Conservation (phyloP, 768 basidiomycete species). For the Symmetrospora coprosmae region DNA sequence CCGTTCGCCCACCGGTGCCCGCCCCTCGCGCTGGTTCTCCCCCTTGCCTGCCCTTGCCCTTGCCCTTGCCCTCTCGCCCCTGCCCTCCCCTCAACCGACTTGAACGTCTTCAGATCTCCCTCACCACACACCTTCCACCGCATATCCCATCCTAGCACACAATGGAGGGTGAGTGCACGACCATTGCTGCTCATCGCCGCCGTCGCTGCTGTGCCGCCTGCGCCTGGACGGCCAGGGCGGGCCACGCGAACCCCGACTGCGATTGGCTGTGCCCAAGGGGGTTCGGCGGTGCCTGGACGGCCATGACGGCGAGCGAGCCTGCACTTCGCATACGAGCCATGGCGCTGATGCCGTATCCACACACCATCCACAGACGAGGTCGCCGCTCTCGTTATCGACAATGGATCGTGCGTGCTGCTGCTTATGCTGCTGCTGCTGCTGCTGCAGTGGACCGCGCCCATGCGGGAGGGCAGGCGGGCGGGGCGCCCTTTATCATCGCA, state of each 20-base stretch:
- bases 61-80: no score
- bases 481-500: neutral
- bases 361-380: constrained; percentile 29
- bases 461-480: no score
- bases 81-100: neutral
- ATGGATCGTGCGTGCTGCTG: constrained; percentile 16
- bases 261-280: neutral
- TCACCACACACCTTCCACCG: neutral
- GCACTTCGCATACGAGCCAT: neutral
- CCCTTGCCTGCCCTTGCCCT: neutral
- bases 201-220: neutral
- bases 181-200: neutral
- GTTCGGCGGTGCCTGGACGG: neutral
- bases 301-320: neutral
- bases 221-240: neutral
- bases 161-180: constrained; percentile 11
- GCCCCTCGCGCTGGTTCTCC: neutral
- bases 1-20: neutral
- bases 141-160: neutral
- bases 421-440: constrained; percentile 12
- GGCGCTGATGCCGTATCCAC: neutral
- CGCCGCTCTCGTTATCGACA: constrained; percentile 35
- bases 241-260: no score
- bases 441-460: no score
- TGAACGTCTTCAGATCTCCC: neutral